A percentile compares a stretch with the other conserved stretches of the same genome.
Evolutionary conservation across 306 rosid species (phyloP).

Genomic region (Begonia fuchsioides): DNA sequence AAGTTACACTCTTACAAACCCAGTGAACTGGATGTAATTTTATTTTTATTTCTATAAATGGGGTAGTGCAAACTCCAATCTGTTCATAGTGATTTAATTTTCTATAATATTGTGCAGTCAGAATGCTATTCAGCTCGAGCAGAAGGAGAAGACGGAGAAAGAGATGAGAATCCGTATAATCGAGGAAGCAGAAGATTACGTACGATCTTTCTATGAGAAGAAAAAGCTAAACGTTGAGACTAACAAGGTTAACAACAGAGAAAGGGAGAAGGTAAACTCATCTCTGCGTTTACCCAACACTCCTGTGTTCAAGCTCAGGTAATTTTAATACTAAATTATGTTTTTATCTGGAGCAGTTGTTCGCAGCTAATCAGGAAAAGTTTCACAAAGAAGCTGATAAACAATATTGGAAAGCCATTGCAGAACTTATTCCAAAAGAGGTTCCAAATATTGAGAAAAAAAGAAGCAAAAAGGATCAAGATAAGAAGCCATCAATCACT

Average conservation of each 20-base stretch:
- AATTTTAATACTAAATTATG: not conserved
- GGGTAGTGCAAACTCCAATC: too few relatives aligned
- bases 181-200: constrained; percentile 81
- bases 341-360: constrained; percentile 30
- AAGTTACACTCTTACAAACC: too few relatives aligned
- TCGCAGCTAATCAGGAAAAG: constrained; percentile 67
- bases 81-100: not conserved
- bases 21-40: too few relatives aligned
- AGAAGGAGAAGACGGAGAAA: constrained; percentile 80
- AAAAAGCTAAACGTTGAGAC: constrained; percentile 75
- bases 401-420: constrained; percentile 76
- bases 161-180: constrained; percentile 65
- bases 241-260: constrained; percentile 63
- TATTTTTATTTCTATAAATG: too few relatives aligned
- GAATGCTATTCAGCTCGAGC: constrained; percentile 64
- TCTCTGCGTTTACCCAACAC: not conserved
- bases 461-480: constrained; percentile 85
- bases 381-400: constrained; percentile 90
- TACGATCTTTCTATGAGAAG: constrained; percentile 61
- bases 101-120: not conserved
- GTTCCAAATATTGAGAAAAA: constrained; percentile 54
- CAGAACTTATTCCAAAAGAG: constrained; percentile 81
- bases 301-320: not conserved
- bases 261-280: constrained; percentile 62
- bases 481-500: constrained; percentile 65